Evolutionary conservation across 257 asterid genomes (phyloP).

Genomic region (Solanum phureja): DNA sequence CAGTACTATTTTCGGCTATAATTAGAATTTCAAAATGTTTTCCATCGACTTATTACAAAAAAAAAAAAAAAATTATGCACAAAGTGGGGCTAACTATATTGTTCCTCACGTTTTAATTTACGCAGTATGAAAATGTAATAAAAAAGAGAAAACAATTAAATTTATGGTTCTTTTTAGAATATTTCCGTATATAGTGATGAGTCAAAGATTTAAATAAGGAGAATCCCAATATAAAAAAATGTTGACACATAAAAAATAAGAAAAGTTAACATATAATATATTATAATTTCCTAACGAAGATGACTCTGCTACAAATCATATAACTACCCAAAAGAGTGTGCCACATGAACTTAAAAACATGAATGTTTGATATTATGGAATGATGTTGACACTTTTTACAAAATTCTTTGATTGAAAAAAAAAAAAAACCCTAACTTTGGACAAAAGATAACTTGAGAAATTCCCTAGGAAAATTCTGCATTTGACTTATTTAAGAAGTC

Average conservation of each 20-base stretch:
- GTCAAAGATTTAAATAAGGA: too few relatives aligned
- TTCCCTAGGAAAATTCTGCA: neutral
- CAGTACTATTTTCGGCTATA: neutral
- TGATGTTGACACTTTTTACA: neutral
- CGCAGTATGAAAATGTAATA: neutral
- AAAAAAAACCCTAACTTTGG: neutral
- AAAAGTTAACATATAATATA: too few relatives aligned
- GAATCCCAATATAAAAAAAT: too few relatives aligned
- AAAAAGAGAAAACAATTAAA: neutral
- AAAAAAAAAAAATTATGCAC: neutral
- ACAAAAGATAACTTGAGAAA: too few relatives aligned
- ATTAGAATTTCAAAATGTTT: neutral
- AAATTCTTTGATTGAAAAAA: neutral
- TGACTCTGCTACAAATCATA: too few relatives aligned
- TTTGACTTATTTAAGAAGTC: neutral
- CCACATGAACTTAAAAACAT: neutral
- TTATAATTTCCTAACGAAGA: too few relatives aligned
- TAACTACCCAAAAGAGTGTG: neutral
- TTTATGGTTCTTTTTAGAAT: neutral
- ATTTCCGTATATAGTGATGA: too few relatives aligned
- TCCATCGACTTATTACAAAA: neutral
- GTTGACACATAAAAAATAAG: neutral
- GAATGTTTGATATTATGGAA: neutral
- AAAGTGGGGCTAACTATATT: neutral
- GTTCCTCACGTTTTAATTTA: neutral